These are phyloP conservation scores for Phaseolus lunatus DNA, from an alignment of 306 rosid species.

Conservation along the genomic window DNA sequence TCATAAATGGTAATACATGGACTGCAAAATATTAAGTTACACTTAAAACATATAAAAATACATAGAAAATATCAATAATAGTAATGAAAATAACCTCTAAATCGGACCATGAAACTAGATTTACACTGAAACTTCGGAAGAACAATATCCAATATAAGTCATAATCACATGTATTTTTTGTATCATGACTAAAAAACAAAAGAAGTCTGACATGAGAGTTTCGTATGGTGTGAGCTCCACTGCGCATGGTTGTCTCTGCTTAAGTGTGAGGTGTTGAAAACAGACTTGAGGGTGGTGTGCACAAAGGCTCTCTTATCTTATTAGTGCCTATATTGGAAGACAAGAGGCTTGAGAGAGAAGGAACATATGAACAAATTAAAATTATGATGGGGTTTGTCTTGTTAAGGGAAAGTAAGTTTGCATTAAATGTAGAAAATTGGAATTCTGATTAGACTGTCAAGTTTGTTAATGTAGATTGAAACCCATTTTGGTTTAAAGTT, in stretches of 20 bases:
- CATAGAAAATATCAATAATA: not conserved
- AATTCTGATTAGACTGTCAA: conserved; percentile 23
- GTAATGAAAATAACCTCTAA: not conserved
- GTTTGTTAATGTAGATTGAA: conserved; percentile 8
- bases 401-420: not conserved
- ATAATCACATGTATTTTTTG: not conserved
- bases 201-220: not conserved
- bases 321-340: not conserved
- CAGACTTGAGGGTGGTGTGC: not conserved
- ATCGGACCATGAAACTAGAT: not conserved
- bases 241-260: not conserved
- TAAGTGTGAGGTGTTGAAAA: no score
- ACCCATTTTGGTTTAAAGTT: conserved; percentile 2
- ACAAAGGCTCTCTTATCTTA: not conserved
- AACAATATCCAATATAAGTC: not conserved
- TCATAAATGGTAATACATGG: not conserved
- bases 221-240: not conserved
- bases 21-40: not conserved
- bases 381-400: not conserved
- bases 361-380: not conserved
- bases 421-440: not conserved
- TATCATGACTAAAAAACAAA: not conserved
- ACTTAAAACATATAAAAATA: not conserved
- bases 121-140: not conserved
- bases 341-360: not conserved